A percentile compares a stretch with the other conserved stretches of the same genome.
Conservation (phyloP, 345 rosid species). For the Acer saccharum region DNA sequence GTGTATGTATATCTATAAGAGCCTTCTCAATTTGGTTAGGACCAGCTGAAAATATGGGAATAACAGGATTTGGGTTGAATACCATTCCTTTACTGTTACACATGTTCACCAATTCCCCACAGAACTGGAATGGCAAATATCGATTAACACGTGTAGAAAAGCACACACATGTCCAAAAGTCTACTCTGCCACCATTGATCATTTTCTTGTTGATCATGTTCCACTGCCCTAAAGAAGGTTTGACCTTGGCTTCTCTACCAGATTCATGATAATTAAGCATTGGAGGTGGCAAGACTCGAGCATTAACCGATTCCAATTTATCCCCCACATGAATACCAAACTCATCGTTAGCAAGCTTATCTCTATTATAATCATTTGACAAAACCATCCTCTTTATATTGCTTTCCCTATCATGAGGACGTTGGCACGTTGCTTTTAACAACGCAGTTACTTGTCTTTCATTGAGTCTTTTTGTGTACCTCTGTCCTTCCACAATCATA, state of each 20-base stretch:
- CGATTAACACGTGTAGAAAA: constrained; percentile 34
- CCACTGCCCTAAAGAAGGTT: constrained; percentile 71
- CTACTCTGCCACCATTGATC: constrained; percentile 73
- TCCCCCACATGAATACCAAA: constrained; percentile 58
- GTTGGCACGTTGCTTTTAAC: constrained; percentile 72
- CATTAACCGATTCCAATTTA: constrained; percentile 45
- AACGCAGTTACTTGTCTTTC: constrained; percentile 60
- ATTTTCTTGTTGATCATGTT: constrained; percentile 86
- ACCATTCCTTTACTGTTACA: constrained; percentile 81
- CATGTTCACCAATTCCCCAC: constrained; percentile 49
- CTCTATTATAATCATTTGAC: constrained; percentile 9
- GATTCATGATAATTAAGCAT: constrained; percentile 64
- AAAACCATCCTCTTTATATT: constrained; percentile 38
- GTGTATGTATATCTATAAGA: constrained; percentile 40
- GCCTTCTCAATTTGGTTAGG: constrained; percentile 49
- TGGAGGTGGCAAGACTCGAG: constrained; percentile 75
- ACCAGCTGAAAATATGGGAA: constrained; percentile 32
- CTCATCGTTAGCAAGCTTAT: constrained; percentile 31
- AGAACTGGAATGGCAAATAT: constrained; percentile 40
- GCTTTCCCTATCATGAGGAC: constrained; percentile 47
- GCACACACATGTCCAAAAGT: constrained; percentile 63
- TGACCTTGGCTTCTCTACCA: constrained; percentile 45
- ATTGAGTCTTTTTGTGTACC: constrained; percentile 61
- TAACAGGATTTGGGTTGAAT: constrained; percentile 38
- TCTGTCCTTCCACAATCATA: constrained; percentile 53